Evolutionary conservation across 164 flowering plant genomes (phyloP), one percentile per base, ranked within the genome.

Genomic region (Vitis amurensis): DNA sequence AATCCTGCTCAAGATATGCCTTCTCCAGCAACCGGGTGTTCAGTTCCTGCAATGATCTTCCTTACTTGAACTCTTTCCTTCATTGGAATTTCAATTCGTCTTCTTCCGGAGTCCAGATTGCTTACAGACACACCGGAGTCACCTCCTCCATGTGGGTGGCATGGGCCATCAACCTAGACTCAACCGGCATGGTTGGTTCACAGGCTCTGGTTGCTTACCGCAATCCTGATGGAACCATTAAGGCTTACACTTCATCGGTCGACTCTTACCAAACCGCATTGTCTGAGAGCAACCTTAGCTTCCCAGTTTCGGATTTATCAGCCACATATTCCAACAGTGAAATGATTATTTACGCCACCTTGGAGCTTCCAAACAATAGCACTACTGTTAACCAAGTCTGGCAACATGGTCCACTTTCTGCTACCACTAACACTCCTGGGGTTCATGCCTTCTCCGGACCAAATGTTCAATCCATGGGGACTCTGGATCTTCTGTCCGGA

Each of bases 91-190:
- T 80, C 74, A 57, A 81, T 49, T 51, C 74, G 0, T 57, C 84
- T 0, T 51, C 86, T 1, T 70, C 67, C 2, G 72, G 66, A 10
- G 71, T 71, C 3, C 30, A 77, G 10, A 73, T 86, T 12, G 92
- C 89, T 3, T 88, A 70, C 67, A 68, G 89, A 9, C 82, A 75
- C 67, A 64, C 87, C 0, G 68, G 74, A 1, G 6, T 76, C 17
- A 9, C 78, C 0, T 15, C 86, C 6, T 30, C 78, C 0, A 63
- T 27, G 13, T 88, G 92, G 92, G 79, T 78, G 1, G 82, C 90
- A 0, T 89, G 93, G 93, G 89, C 83, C 2, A 75, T 87, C n/a
- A 89, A 87, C 59, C 89, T 87, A 0, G 74, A 17, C 8, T 47
- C 69, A 1, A 55, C 57, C 0, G 84, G 78, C 73, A 89, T 89